Conservation (phyloP, 768 basidiomycete species). For the Paxillus ammoniavirescens region DNA sequence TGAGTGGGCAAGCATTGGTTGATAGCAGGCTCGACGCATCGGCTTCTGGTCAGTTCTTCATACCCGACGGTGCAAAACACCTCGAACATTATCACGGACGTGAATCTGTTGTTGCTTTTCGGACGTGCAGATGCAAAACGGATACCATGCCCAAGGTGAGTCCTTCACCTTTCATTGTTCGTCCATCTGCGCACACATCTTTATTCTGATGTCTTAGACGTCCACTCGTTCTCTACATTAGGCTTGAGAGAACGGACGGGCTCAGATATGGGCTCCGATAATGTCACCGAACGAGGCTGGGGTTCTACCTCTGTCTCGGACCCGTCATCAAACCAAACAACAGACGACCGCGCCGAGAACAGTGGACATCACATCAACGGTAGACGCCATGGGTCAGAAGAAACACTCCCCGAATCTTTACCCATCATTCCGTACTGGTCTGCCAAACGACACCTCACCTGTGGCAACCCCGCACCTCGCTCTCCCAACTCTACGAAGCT, state of each 20-base stretch:
- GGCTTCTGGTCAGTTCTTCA: constrained; percentile 2
- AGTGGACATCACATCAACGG: constrained; percentile 34
- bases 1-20: constrained; percentile 6
- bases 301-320: constrained; percentile 49
- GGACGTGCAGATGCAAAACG: constrained; percentile 29
- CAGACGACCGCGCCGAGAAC: constrained; percentile 26
- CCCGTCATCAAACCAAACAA: constrained; percentile 42
- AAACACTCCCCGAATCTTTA: constrained; percentile 43
- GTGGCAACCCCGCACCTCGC: constrained; percentile 78
- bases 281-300: constrained; percentile 53
- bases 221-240: constrained; percentile 13
- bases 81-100: background rate
- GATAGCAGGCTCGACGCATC: background rate
- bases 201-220: constrained; percentile 14
- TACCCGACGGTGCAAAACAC: background rate
- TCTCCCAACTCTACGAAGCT: constrained; percentile 65
- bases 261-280: constrained; percentile 46
- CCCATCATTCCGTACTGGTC: constrained; percentile 81
- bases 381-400: constrained; percentile 44
- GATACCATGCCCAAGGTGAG: constrained; percentile 24
- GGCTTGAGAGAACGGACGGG: constrained; percentile 15
- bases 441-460: constrained; percentile 86
- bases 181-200: background rate
- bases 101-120: background rate
- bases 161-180: background rate